Evolutionary conservation across 148 eudicot species (phyloP).

Genomic region (Simmondsia chinensis): DNA sequence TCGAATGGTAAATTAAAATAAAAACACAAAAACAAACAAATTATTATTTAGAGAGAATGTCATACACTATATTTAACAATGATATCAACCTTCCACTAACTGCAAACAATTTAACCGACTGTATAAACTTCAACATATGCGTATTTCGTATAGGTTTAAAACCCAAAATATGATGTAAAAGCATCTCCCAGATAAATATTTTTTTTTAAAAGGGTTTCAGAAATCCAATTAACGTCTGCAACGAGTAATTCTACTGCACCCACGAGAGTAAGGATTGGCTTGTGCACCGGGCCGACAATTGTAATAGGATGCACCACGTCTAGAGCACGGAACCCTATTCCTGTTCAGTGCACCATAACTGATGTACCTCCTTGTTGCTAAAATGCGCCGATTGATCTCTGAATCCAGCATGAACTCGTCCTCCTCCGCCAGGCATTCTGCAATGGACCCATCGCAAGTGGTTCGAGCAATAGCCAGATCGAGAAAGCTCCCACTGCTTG

Average conservation of each 20-base stretch:
- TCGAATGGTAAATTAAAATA: too few species aligned
- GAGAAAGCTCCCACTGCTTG: too few species aligned
- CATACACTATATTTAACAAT: too few species aligned
- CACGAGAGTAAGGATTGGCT: conserved; percentile 52
- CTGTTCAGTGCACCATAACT: conserved; percentile 48
- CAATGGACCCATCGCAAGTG: conserved; percentile 17
- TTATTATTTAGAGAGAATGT: too few species aligned
- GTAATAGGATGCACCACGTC: conserved; percentile 50
- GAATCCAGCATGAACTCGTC: conserved; percentile 27
- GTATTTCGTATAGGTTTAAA: too few species aligned
- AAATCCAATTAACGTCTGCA: conserved; percentile 25
- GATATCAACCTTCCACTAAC: too few species aligned
- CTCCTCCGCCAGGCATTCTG: conserved; percentile 15
- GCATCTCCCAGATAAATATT: too few species aligned
- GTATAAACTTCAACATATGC: too few species aligned
- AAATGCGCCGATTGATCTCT: conserved; percentile 28
- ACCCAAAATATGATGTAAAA: too few species aligned
- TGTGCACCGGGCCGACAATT: conserved; percentile 35
- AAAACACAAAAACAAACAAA: too few species aligned
- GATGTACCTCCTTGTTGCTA: conserved; percentile 30
- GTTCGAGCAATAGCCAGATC: too few species aligned
- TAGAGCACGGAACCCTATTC: conserved; percentile 38
- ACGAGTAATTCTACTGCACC: conserved; percentile 36
- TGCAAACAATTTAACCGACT: too few species aligned
- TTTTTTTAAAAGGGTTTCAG: conserved; percentile 1